Conservation (phyloP, 148 eudicot species). For the Rhododendron ovatum region DNA sequence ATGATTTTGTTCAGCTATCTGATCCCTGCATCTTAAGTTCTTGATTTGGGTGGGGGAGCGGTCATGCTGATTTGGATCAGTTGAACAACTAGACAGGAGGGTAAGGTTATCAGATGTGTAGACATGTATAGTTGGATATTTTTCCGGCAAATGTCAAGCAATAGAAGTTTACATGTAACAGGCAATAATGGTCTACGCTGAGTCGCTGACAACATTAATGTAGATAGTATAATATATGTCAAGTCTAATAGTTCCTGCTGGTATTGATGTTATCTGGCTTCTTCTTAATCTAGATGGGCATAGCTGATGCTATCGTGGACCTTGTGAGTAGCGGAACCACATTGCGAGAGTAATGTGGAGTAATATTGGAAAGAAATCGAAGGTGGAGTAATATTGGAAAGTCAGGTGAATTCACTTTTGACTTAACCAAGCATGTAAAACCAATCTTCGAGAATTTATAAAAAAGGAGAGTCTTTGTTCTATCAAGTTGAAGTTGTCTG, state of each 20-base stretch:
- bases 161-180: neutral
- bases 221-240: neutral
- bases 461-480: neutral
- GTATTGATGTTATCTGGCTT: conserved; percentile 15
- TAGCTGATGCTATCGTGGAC: too few species aligned
- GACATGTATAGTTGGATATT: neutral
- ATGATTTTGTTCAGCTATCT: neutral
- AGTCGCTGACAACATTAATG: too few species aligned
- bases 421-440: neutral
- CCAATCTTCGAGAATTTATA: neutral
- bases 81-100: too few species aligned
- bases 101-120: too few species aligned
- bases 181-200: neutral
- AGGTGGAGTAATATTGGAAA: too few species aligned
- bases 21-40: neutral
- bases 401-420: too few species aligned
- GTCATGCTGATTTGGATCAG: too few species aligned
- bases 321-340: too few species aligned
- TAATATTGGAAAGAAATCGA: too few species aligned
- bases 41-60: neutral
- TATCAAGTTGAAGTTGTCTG: neutral
- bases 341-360: too few species aligned
- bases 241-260: neutral
- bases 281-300: neutral
- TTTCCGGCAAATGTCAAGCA: neutral